A percentile compares a stretch with the other conserved stretches of the same genome.
These are phyloP conservation scores for Acarospora socialis DNA, from an alignment of 2,329 filamentous ascomycete species.

Conservation along the genomic window DNA sequence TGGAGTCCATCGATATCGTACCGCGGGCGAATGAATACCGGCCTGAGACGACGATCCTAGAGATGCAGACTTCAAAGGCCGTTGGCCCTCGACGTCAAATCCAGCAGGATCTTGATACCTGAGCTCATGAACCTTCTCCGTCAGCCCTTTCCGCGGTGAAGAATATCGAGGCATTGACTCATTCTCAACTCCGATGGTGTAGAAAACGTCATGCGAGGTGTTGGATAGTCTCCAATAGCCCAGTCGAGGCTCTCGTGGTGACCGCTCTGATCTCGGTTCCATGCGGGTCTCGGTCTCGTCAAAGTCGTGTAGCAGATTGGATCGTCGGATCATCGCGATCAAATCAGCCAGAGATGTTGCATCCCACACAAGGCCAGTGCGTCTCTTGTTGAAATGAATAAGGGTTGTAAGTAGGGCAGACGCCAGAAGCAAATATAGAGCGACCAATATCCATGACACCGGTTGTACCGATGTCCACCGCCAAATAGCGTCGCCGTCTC, in stretches of 20 bases:
- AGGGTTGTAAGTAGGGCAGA: conserved; percentile 44
- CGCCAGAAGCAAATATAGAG: conserved; percentile 55
- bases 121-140: conserved; percentile 29
- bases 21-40: conserved; percentile 9
- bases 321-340: conserved; percentile 61
- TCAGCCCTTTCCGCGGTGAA: conserved; percentile 32
- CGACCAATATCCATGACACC: conserved; percentile 64
- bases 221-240: conserved; percentile 71
- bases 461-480: conserved; percentile 66
- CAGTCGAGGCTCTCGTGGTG: conserved; percentile 54
- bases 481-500: conserved; percentile 48
- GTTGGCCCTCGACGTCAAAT: conserved; percentile 22
- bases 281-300: conserved; percentile 49
- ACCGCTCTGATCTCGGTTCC: conserved; percentile 29
- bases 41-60: conserved; percentile 9
- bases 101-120: conserved; percentile 15
- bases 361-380: conserved; percentile 76
- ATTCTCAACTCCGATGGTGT: conserved; percentile 58
- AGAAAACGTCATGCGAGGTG: conserved; percentile 54
- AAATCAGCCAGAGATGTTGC: conserved; percentile 69
- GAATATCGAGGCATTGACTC: conserved; percentile 37
- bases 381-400: conserved; percentile 48
- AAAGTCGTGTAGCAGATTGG: conserved; percentile 64
- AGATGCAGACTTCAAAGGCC: conserved; percentile 10
- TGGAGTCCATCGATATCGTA: conserved; percentile 52